phyloP scores from a whole-genome alignment of 768 basidiomycete species.

The Lanmaoa rubissima region DNA sequence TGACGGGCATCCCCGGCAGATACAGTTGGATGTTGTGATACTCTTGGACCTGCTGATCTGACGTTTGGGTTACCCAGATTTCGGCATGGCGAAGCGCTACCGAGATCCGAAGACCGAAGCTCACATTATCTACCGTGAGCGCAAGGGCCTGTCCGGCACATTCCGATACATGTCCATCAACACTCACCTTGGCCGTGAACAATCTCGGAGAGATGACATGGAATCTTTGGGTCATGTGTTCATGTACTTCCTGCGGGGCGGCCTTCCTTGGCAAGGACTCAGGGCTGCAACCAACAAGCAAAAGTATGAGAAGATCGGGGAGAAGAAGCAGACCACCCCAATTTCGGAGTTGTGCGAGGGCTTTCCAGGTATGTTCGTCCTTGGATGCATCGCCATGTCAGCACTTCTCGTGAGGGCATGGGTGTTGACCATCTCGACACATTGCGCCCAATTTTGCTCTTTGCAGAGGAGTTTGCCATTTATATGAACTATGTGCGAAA shows the following conservation, averaged over 20 bases:
- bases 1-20: neutral
- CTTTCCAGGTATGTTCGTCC: constrained; percentile 68
- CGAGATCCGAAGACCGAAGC: constrained; percentile 96
- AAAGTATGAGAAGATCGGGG: constrained; percentile 99
- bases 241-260: constrained; percentile 98
- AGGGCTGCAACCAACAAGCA: constrained; percentile 99
- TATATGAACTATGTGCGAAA: constrained; percentile 99
- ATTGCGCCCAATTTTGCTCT: constrained; percentile 1
- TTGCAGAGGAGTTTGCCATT: constrained; percentile 86
- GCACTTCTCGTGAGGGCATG: neutral
- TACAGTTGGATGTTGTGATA: neutral
- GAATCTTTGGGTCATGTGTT: constrained; percentile 98
- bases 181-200: constrained; percentile 94
- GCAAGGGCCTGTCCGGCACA: constrained; percentile 94
- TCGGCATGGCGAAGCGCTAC: constrained; percentile 99
- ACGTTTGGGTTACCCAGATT: constrained; percentile 53
- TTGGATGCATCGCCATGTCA: neutral
- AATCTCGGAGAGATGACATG: constrained; percentile 91
- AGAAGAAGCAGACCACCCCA: constrained; percentile 94
- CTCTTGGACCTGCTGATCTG: constrained; percentile 5
- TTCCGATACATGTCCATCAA: constrained; percentile 99
- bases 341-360: constrained; percentile 95
- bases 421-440: neutral
- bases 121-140: constrained; percentile 98
- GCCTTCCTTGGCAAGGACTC: constrained; percentile 96